Evolutionary conservation across 257 asterid genomes (phyloP), one percentile per base, ranked within the genome.

Genomic region (Solanum phureja): DNA sequence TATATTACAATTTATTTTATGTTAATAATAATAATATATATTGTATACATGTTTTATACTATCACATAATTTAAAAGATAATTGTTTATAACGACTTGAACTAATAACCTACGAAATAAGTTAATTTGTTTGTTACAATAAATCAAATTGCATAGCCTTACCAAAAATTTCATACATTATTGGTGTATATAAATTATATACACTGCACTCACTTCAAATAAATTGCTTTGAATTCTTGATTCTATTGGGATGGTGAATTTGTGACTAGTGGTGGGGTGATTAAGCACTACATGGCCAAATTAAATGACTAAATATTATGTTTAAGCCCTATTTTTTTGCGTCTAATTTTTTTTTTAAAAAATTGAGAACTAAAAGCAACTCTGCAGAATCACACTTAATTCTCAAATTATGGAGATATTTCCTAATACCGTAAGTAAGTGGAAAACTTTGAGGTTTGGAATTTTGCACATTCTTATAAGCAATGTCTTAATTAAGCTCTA

Each of bases 361-460:
- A 19, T 35, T 74, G 5, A 18, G 21, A 73, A 16, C 34, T 38
- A 3, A 76, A 76, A 24, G 6, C 21, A 23, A 76, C 3, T 23
- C 11, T 0, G 62, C 34, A 77, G n/a, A 42, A 24, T 40, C 35
- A 7, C 8, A 4, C 52, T 11, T 44, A 44, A 44, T 44, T 77
- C 14, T 42, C 64, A 42, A 71, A 7, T 76, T 76, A n/a, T 76
- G 35, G 14, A 42, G 62, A 42, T 24, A 24, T 24, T 77, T 77
- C 64, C 37, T 23, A 33, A 38, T 23, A 40, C 12, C 23, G 56
- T 37, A 21, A 74, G 31, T 74, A 24, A 37, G 33, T 37, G 56
- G 83, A 76, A 76, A 40, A 76, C 83, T 23, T 38, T n/a, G 83
- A 76, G 11, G 23, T 38, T 12, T 76, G 83, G 58, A 31, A 77